Evolutionary conservation across 2,329 filamentous ascomycete species (phyloP), one percentile per base, ranked within the genome.

Genomic region (Bipolaris sorokiniana): DNA sequence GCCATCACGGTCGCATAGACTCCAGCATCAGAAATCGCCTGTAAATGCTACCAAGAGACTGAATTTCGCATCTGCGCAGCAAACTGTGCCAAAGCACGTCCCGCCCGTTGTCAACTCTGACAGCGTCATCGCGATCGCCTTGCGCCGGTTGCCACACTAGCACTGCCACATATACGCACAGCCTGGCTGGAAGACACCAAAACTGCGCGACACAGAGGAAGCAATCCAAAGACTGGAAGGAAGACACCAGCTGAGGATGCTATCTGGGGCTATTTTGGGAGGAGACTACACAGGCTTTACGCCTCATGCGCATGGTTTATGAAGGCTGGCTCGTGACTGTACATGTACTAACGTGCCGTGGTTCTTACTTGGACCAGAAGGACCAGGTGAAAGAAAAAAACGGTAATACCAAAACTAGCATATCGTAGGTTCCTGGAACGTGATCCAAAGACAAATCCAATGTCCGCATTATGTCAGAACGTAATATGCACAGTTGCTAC

Each of bases 121-220:
- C 70, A 67, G 46, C 46, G 34, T 73, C 70, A 73, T 73, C 59
- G 63, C 58, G 7, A 61, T 57, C 58, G 49, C 52, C 48, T 46
- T 52, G 41, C 53, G 40, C 41, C 45, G 46, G 48, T 48, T 41
- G 16, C 28, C 36, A 52, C 53, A 42, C 53, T 56, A 56, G 53
- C 52, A 54, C 55, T 40, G 41, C 46, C 36, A 22, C 54, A 31
- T 31, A 31, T 31, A 31, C 10, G 28, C 28, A 38, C 49, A 46
- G 34, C 31, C 51, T 33, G 48, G 10, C 31, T 15, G n/a, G 33
- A 40, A 37, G 36, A 9, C 23, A 4, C 33, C 40, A 10, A 18
- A 28, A 36, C 46, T 38, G 6, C 33, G 26, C 13, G 3, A 26
- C 20, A 26, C 5, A 10, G 15, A 28, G 15, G 7, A n/a, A 26